Percentiles rank a stretch among this genome's conserved stretches.
Evolutionary conservation across 2,329 filamentous ascomycete genomes (phyloP).

Genomic region (Byssochlamys sp.): DNA sequence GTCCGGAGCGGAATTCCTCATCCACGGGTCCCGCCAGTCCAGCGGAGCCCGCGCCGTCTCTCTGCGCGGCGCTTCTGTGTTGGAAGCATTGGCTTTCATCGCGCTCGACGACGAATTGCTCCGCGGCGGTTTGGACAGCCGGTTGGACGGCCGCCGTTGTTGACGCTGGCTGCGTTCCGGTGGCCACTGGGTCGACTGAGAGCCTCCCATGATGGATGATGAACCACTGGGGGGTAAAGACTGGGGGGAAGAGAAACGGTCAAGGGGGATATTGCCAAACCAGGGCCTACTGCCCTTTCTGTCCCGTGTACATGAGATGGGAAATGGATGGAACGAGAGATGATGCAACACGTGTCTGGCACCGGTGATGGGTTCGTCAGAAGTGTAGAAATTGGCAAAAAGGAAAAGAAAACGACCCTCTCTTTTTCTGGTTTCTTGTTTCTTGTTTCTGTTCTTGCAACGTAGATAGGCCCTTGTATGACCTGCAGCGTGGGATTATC

Average conservation of each 20-base stretch:
- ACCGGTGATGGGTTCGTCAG: not conserved
- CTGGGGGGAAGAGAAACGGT: not conserved
- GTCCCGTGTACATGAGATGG: not conserved
- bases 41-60: conserved; percentile 8
- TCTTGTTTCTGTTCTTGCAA: no score
- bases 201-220: conserved; percentile 25
- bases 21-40: conserved; percentile 28
- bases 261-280: not conserved
- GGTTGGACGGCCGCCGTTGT: conserved; percentile 25
- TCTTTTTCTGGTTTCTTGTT: not conserved
- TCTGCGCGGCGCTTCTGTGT: conserved; percentile 2
- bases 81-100: conserved; percentile 8
- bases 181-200: conserved; percentile 22
- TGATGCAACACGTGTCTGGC: not conserved
- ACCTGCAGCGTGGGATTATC: not conserved
- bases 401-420: not conserved
- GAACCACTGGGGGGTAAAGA: not conserved
- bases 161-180: conserved; percentile 23
- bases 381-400: not conserved
- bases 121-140: conserved; percentile 28
- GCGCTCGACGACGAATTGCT: conserved; percentile 12
- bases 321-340: not conserved
- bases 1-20: conserved; percentile 16
- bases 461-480: not conserved
- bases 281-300: not conserved